Base-by-base conservation (phyloP, 495 filamentous ascomycete species). In the Thozetella sp. region DNA sequence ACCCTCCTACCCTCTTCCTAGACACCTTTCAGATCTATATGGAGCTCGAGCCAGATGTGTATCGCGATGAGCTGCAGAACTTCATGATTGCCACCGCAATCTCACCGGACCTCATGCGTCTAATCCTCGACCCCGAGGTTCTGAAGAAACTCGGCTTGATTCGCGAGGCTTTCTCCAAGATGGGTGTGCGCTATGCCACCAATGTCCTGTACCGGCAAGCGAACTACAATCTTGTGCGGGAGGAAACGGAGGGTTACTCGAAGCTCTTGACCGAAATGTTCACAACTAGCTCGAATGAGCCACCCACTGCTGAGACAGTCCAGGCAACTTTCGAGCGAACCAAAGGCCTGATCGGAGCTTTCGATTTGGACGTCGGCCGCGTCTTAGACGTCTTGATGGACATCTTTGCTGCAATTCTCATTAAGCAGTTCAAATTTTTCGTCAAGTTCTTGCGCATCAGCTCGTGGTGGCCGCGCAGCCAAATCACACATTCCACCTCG, bases 181-280 rank as follows among this genome's bases (percentile, higher is more conserved):
- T 93, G 67, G 89, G 87, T 2, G 90, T 96, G 61, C 88, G 93
- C 54, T 92, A 96, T 62, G 88, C 92, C 55, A 99, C 96, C 9
- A 93, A 95, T 65, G 75, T 94, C 19, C 85, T 98, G 2, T 99
- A 99, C 67, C 89, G 93, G 50, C 96, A 98, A 69, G 91, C 93
- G 1, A 97, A 96, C 68, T 97, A 97, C 77, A 99, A 99, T 66
- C 79, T 99, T 2, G 78, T 99, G 19, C 85, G 96, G 26, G 96
- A 99, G 78, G 96, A 99, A 73, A 90, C 92, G 0, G 96, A 99
- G 73, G 96, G 96, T 26, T 99, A 93, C 67, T 83, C 85, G 11
- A 88, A 89, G 59, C 61, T 87, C 2, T 82, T 87, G 22, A 82
- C 86, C 17, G 86, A 88, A 63, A 61, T 90, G 2, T 86, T 88